Conservation (phyloP, 129 eudicot species). For the Deinandra increscens region DNA sequence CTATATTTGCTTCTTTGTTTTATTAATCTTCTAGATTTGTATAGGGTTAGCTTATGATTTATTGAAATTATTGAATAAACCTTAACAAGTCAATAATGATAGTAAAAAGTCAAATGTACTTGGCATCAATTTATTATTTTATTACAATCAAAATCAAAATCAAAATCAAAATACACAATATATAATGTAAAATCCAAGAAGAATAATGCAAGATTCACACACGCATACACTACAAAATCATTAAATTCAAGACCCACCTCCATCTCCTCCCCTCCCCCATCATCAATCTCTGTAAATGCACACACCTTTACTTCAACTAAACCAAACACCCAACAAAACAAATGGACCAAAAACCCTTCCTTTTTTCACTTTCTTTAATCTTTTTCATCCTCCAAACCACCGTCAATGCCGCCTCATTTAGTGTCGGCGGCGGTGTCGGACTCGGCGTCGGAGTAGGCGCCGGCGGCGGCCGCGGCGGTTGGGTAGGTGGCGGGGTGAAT, state of each 20-base stretch:
- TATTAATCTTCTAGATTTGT: too few species aligned
- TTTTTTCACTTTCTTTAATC: constrained; percentile 26
- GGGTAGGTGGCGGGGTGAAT: constrained; percentile 68
- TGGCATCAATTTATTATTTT: not conserved
- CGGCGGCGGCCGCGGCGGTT: constrained; percentile 48
- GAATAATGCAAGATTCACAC: constrained; percentile 30
- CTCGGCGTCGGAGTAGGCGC: constrained; percentile 34
- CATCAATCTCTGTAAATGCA: constrained; percentile 34
- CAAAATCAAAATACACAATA: too few species aligned
- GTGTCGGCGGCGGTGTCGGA: constrained; percentile 62
- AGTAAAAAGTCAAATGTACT: constrained; percentile 23
- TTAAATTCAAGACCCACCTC: constrained; percentile 40
- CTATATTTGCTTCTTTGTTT: too few species aligned
- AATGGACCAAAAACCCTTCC: constrained; percentile 40
- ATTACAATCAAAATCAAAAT: too few species aligned
- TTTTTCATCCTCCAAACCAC: constrained; percentile 33
- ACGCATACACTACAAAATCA: constrained; percentile 32
- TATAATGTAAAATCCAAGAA: constrained; percentile 2
- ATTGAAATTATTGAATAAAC: too few species aligned
- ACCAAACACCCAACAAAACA: constrained; percentile 29
- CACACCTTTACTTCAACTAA: constrained; percentile 28
- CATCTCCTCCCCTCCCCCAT: constrained; percentile 18
- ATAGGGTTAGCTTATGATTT: too few species aligned
- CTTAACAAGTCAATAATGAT: too few species aligned
- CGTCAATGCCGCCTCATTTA: constrained; percentile 48